Percentiles rank a stretch among this genome's conserved stretches.
These are phyloP conservation scores for Suillus luteus DNA, from an alignment of 768 basidiomycete genomes.

Conservation along the genomic window DNA sequence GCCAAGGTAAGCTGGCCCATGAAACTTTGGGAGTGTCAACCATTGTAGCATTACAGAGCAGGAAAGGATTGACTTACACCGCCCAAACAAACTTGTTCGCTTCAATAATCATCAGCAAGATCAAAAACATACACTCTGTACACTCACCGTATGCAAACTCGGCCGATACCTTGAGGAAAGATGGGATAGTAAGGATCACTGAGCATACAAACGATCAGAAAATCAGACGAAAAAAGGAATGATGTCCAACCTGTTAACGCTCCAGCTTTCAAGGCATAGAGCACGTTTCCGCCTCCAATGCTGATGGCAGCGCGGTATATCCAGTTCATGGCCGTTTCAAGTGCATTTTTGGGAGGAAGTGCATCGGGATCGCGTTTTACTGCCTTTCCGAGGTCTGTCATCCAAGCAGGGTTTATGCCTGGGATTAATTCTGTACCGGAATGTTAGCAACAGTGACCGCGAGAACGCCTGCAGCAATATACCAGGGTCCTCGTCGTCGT, in stretches of 20 bases:
- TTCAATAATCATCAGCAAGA: slow-evolving; percentile 24
- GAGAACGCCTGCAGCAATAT: neutral
- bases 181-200: slow-evolving; percentile 64
- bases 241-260: slow-evolving; percentile 52
- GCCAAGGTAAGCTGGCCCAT: slow-evolving; percentile 76
- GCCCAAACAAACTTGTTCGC: slow-evolving; percentile 73
- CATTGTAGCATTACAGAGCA: neutral
- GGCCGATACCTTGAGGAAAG: slow-evolving; percentile 55
- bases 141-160: slow-evolving; percentile 58
- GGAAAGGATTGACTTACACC: slow-evolving; percentile 45
- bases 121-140: slow-evolving; percentile 14
- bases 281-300: slow-evolving; percentile 56
- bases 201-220: neutral
- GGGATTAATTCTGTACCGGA: slow-evolving; percentile 50
- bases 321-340: slow-evolving; percentile 53
- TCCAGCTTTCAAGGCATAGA: slow-evolving; percentile 75
- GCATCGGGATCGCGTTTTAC: slow-evolving; percentile 71
- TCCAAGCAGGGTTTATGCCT: slow-evolving; percentile 46
- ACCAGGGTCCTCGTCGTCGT: slow-evolving; percentile 74
- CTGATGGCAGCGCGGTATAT: slow-evolving; percentile 43
- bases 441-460: neutral
- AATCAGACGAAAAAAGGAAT: neutral
- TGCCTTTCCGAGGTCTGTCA: slow-evolving; percentile 57
- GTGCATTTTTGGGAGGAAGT: slow-evolving; percentile 60
- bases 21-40: slow-evolving; percentile 42